These are phyloP conservation scores for Calonectria pauciramosa DNA, from an alignment of 2,329 filamentous ascomycete species.

Conservation along the genomic window DNA sequence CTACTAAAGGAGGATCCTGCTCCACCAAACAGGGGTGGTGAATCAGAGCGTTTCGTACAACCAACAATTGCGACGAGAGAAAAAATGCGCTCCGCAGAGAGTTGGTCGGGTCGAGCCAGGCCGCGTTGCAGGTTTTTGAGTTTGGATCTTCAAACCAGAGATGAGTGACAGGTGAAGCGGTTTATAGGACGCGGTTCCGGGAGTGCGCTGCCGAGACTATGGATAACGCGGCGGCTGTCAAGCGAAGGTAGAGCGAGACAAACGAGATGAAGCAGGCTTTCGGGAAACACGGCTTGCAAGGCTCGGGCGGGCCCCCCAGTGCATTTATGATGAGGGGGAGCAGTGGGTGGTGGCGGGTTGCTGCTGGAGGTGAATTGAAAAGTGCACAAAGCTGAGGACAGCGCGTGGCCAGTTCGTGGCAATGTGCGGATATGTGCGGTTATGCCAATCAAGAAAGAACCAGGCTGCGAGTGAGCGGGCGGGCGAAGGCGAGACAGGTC, in stretches of 20 bases:
- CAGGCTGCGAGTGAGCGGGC: neutral
- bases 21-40: constrained; percentile 22
- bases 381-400: constrained; percentile 12
- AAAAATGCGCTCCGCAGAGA: neutral
- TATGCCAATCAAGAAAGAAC: neutral
- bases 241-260: constrained; percentile 30
- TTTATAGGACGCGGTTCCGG: constrained; percentile 1
- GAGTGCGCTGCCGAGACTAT: constrained; percentile 19
- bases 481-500: neutral
- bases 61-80: neutral
- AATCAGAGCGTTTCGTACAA: constrained; percentile 18
- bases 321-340: constrained; percentile 11
- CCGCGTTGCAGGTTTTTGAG: neutral
- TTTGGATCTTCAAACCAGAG: neutral
- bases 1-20: constrained; percentile 5
- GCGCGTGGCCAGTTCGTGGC: constrained; percentile 10
- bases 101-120: neutral
- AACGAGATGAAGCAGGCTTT: constrained; percentile 37
- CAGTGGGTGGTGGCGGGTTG: constrained; percentile 28
- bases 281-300: constrained; percentile 32
- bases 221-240: constrained; percentile 31
- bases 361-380: constrained; percentile 8
- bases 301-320: constrained; percentile 29
- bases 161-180: neutral
- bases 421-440: constrained; percentile 8